A percentile compares a stretch with the other conserved stretches of the same genome.
phyloP scores from a whole-genome alignment of 176 grass and related monocot genomes.

The Aegilops bicornis region DNA sequence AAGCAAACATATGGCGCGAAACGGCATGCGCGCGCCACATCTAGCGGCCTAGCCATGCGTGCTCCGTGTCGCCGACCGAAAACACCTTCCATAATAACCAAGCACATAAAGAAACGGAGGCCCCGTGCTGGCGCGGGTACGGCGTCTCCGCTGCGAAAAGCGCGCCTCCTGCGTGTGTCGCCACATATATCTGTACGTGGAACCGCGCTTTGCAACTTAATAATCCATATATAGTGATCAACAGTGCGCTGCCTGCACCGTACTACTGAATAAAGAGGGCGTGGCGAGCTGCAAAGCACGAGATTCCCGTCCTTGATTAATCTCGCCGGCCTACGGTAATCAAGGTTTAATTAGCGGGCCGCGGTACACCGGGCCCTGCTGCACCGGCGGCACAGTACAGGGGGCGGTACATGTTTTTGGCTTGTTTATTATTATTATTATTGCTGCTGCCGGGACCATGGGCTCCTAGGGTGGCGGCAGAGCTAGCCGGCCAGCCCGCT shows the following conservation, averaged over 20 bases:
- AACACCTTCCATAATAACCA: not conserved
- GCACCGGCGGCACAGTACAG: too few relatives aligned
- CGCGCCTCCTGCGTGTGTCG: not conserved
- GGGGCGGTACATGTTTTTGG: not conserved
- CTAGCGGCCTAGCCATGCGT: not conserved
- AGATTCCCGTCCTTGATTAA: slow-evolving; percentile 8
- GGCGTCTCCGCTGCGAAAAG: slow-evolving; percentile 3
- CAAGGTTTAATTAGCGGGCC: not conserved
- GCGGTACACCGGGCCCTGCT: not conserved
- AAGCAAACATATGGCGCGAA: not conserved
- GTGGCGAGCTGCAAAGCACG: slow-evolving; percentile 7
- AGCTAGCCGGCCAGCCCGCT: not conserved
- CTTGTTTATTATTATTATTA: not conserved
- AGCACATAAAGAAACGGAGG: not conserved
- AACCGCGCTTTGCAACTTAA: not conserved
- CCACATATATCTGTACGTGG: not conserved
- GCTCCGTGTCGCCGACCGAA: not conserved
- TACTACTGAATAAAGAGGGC: not conserved
- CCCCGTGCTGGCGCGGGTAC: not conserved
- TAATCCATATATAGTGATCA: not conserved
- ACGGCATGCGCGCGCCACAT: not conserved
- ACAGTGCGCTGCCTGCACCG: not conserved
- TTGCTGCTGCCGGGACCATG: not conserved
- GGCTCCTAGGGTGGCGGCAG: not conserved
- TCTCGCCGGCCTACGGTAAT: not conserved